A percentile compares a stretch with the other conserved stretches of the same genome.
Conservation (phyloP, 2,329 filamentous ascomycete genomes). For the Sarocladium strictum region DNA sequence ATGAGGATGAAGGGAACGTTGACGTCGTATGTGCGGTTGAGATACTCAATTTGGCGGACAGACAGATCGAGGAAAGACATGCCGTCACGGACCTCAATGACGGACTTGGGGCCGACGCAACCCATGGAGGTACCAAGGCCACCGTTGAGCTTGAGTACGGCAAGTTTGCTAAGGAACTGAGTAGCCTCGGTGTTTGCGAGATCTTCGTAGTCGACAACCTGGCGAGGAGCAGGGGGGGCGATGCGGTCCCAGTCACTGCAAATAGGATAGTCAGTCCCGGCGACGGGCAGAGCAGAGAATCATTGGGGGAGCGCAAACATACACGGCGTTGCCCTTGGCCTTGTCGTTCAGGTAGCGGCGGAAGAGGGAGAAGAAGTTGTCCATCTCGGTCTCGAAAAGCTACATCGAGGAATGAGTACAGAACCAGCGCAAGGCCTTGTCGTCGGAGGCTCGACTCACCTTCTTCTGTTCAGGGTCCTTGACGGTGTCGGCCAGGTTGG, state of each 20-base stretch:
- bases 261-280: constrained; percentile 15
- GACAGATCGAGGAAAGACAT: constrained; percentile 99
- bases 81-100: constrained; percentile 98
- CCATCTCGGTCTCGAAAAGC: constrained; percentile 99
- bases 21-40: constrained; percentile 95
- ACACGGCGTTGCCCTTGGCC: constrained; percentile 91
- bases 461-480: constrained; percentile 76
- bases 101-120: constrained; percentile 97
- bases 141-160: constrained; percentile 98
- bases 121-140: constrained; percentile 99
- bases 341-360: constrained; percentile 97
- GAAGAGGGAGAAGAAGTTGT: constrained; percentile 99
- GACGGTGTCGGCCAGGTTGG: constrained; percentile 85
- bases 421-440: too few relatives aligned
- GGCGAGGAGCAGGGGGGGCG: constrained; percentile 82
- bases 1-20: constrained; percentile 98
- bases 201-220: constrained; percentile 92
- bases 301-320: constrained; percentile 27
- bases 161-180: constrained; percentile 92
- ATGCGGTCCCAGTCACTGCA: constrained; percentile 92
- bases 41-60: constrained; percentile 96
- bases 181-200: constrained; percentile 86
- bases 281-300: not conserved
- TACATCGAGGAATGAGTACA: constrained; percentile 23
- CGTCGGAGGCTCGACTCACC: too few relatives aligned